Conservation (phyloP, 805 yeast species). For the Candida ipomoeae region DNA sequence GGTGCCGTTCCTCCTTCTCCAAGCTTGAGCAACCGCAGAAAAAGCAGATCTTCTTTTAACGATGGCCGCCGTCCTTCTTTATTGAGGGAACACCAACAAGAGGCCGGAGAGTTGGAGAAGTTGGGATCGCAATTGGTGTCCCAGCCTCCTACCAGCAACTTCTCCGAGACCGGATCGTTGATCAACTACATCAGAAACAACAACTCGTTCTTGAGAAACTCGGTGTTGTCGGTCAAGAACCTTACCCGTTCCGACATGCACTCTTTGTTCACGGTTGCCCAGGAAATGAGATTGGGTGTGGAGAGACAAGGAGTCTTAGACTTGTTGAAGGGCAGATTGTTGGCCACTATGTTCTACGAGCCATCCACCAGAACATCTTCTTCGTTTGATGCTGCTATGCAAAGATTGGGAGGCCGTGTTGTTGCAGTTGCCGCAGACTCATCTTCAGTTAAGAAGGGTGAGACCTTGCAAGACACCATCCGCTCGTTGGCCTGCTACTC, state of each 20-base stretch:
- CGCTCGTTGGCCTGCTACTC: slow-evolving; percentile 93
- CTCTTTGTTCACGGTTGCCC: slow-evolving; percentile 91
- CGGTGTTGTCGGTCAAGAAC: slow-evolving; percentile 83
- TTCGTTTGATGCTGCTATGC: slow-evolving; percentile 99
- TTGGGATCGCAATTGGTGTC: slow-evolving; percentile 67
- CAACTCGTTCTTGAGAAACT: slow-evolving; percentile 87
- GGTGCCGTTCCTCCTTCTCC: slow-evolving; percentile 44
- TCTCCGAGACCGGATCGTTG: slow-evolving; percentile 76
- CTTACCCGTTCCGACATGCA: slow-evolving; percentile 87
- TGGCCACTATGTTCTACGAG: slow-evolving; percentile 95
- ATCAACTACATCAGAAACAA: slow-evolving; percentile 70
- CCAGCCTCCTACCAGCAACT: slow-evolving; percentile 66
- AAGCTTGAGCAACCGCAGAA: slow-evolving; percentile 27
- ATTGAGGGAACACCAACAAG: slow-evolving; percentile 30
- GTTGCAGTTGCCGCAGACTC: slow-evolving; percentile 78
- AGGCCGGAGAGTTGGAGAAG: slow-evolving; percentile 43
- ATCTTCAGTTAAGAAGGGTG: slow-evolving; percentile 98
- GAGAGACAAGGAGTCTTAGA: slow-evolving; percentile 95
- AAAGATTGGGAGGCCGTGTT: slow-evolving; percentile 97
- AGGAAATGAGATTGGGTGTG: slow-evolving; percentile 94
- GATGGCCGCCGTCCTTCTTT: slow-evolving; percentile 33
- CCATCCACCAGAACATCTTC: slow-evolving; percentile 97
- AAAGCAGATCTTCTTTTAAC: slow-evolving; percentile 33
- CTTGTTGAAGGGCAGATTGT: slow-evolving; percentile 80
- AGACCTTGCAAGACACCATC: slow-evolving; percentile 93